A percentile compares a stretch with the other conserved stretches of the same genome.
phyloP scores from a whole-genome alignment of 176 grass and related monocot species.

The Dactylis glomerata region DNA sequence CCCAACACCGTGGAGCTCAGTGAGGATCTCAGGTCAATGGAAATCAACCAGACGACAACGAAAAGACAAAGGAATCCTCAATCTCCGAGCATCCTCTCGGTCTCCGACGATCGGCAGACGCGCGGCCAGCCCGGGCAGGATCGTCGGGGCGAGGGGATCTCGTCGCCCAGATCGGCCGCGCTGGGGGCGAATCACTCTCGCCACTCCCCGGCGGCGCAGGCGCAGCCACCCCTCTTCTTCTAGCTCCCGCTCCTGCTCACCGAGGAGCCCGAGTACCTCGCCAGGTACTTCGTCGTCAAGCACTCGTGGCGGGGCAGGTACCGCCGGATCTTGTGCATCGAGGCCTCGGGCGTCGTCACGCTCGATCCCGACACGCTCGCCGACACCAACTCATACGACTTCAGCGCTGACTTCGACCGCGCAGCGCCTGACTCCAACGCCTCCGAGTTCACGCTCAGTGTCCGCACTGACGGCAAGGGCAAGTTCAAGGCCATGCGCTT shows the following conservation, averaged over 20 bases:
- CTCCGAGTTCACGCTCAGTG: slow-evolving; percentile 73
- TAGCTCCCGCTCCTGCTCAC: slow-evolving; percentile 27
- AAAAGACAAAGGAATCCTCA: background rate
- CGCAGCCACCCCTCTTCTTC: slow-evolving; percentile 26
- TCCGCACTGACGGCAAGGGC: slow-evolving; percentile 64
- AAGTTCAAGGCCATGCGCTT: slow-evolving; percentile 87
- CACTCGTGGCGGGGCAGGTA: slow-evolving; percentile 96
- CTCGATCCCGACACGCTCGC: slow-evolving; percentile 76
- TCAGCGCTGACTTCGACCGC: slow-evolving; percentile 59
- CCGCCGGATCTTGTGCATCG: slow-evolving; percentile 86
- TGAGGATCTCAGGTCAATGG: too few relatives aligned
- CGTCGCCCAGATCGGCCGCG: slow-evolving; percentile 66
- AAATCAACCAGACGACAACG: slow-evolving; percentile 10
- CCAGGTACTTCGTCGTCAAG: slow-evolving; percentile 78
- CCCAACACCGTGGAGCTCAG: too few relatives aligned
- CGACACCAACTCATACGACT: slow-evolving; percentile 88
- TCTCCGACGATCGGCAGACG: slow-evolving; percentile 16
- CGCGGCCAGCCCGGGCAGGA: background rate
- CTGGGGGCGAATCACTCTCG: slow-evolving; percentile 99
- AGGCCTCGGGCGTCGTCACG: slow-evolving; percentile 62
- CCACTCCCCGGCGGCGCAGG: slow-evolving; percentile 40
- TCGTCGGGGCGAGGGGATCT: slow-evolving; percentile 32
- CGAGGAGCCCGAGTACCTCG: slow-evolving; percentile 97
- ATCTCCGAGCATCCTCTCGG: background rate
- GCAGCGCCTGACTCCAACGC: slow-evolving; percentile 52